Evolutionary conservation across 1,284 basidiomycete species (phyloP).

Genomic region (Cryptococcus maquisensis): DNA sequence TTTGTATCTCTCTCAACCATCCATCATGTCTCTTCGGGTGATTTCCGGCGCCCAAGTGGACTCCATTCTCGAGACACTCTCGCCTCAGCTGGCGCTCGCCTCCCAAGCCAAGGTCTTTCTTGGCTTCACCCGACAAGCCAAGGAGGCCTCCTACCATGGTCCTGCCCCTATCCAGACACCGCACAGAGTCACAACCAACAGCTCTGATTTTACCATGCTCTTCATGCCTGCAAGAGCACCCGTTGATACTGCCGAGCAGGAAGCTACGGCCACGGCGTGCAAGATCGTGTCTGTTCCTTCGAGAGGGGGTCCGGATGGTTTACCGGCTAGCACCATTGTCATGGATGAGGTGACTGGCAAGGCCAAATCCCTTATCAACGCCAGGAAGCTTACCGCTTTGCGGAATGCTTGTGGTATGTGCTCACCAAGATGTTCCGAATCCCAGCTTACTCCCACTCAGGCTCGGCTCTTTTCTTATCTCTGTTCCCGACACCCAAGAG

Average conservation of each 20-base stretch:
- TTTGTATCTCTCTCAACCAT: not conserved
- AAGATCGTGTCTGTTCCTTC: slow-evolving; percentile 70
- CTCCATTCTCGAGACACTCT: slow-evolving; percentile 28
- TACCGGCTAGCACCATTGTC: slow-evolving; percentile 72
- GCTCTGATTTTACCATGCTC: slow-evolving; percentile 33
- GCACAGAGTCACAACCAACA: slow-evolving; percentile 27
- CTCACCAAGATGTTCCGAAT: not conserved
- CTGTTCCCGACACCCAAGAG: slow-evolving; percentile 52
- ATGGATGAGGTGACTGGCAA: slow-evolving; percentile 65
- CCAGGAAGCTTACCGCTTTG: slow-evolving; percentile 67
- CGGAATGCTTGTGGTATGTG: slow-evolving; percentile 70
- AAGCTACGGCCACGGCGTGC: slow-evolving; percentile 48
- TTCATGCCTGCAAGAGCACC: slow-evolving; percentile 47
- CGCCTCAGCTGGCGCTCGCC: slow-evolving; percentile 28
- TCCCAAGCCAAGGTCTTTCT: slow-evolving; percentile 41
- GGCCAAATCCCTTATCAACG: slow-evolving; percentile 69
- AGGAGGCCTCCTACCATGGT: not conserved
- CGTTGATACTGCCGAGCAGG: slow-evolving; percentile 23
- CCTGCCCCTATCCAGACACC: slow-evolving; percentile 37
- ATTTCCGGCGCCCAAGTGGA: slow-evolving; percentile 40
- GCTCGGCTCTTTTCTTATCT: slow-evolving; percentile 65
- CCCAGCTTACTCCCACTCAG: slow-evolving; percentile 47
- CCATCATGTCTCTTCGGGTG: slow-evolving; percentile 21
- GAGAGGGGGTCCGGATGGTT: slow-evolving; percentile 51
- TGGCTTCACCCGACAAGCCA: not conserved